Evolutionary conservation across 768 basidiomycete species (phyloP).

Genomic region (Gloeopeniophorella convolvens): DNA sequence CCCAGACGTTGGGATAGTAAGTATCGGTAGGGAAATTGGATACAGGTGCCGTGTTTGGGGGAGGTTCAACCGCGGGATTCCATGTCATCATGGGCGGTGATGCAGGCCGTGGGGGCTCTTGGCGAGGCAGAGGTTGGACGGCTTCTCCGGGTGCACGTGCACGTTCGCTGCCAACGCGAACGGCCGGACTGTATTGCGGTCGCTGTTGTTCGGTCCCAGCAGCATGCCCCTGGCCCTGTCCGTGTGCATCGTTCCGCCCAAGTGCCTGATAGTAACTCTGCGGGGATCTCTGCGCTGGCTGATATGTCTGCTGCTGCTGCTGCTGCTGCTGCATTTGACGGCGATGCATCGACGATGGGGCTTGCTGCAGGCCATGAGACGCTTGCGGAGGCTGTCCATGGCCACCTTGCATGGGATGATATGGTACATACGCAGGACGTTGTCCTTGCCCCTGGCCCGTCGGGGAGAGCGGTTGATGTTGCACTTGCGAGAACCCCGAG

Average conservation of each 20-base stretch:
- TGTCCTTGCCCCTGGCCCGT: neutral
- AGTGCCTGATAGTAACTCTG: neutral
- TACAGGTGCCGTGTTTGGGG: slow-evolving; percentile 53
- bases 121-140: slow-evolving; percentile 23
- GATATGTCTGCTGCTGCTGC: neutral
- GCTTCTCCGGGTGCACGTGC: slow-evolving; percentile 20
- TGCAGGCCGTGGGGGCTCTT: slow-evolving; percentile 36
- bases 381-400: neutral
- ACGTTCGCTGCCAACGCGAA: slow-evolving; percentile 23
- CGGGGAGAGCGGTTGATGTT: neutral
- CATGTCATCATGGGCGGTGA: slow-evolving; percentile 68
- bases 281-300: neutral
- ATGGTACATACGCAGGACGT: neutral
- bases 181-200: slow-evolving; percentile 15
- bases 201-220: slow-evolving; percentile 24
- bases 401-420: neutral
- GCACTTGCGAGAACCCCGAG: neutral
- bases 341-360: no score
- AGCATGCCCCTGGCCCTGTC: slow-evolving; percentile 21
- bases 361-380: no score
- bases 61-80: slow-evolving; percentile 77
- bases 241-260: slow-evolving; percentile 7
- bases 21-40: slow-evolving; percentile 66
- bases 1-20: slow-evolving; percentile 86
- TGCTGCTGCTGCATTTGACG: neutral